Evolutionary conservation across 441 rosid species (phyloP).

Genomic region (Manihot esculenta): DNA sequence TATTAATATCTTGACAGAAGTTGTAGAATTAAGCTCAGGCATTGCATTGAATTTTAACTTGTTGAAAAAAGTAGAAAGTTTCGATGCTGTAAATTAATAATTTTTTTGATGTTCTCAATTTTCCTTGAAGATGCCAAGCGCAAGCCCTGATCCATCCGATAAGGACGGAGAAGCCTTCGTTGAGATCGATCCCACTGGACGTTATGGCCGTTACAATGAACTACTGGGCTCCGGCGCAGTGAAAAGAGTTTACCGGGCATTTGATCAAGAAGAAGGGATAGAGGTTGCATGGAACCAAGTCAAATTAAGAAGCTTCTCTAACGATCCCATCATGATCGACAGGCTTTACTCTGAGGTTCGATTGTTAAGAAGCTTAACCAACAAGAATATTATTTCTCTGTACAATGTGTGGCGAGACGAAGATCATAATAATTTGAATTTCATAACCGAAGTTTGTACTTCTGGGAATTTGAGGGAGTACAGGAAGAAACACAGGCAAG

Average conservation of each 20-base stretch:
- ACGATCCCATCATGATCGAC: constrained; percentile 48
- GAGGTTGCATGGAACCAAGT: constrained; percentile 82
- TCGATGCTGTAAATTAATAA: too few relatives aligned
- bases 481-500: constrained; percentile 66
- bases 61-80: constrained; percentile 1
- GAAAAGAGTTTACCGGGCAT: constrained; percentile 65
- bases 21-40: not conserved
- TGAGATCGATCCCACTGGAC: constrained; percentile 59
- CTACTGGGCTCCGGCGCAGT: constrained; percentile 58
- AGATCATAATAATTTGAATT: constrained; percentile 49
- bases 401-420: constrained; percentile 62
- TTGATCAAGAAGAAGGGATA: constrained; percentile 69
- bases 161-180: constrained; percentile 56
- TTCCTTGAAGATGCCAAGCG: constrained; percentile 42
- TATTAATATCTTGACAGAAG: not conserved
- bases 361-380: constrained; percentile 48
- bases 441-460: constrained; percentile 69
- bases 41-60: not conserved
- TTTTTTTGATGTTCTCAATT: not conserved
- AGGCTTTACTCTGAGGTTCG: constrained; percentile 64
- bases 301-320: constrained; percentile 43
- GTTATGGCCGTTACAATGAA: constrained; percentile 61
- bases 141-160: constrained; percentile 35
- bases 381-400: constrained; percentile 55
- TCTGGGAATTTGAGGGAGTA: constrained; percentile 68